Base-by-base conservation (phyloP, 176 grass and related monocot species). In the Metroxylon sagu region DNA sequence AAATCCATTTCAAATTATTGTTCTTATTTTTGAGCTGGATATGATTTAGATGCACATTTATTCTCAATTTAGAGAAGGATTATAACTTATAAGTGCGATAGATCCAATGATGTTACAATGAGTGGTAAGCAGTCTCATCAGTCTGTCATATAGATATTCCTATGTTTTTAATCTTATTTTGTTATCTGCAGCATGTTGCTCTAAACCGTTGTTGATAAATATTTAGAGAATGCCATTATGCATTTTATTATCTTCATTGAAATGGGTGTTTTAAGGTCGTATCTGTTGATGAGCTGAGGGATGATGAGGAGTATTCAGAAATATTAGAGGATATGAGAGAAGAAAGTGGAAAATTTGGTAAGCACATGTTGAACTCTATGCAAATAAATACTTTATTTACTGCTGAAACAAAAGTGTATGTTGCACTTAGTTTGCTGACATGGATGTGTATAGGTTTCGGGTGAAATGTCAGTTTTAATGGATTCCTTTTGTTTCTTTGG, bases 251-350 rank as follows among this genome's bases (percentile, higher is more conserved):
- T 43, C 35, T 43, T 43, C 35, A 43, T 16, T n/a, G 48, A 21
- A 28, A 3, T 52, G 16, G 48, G 12, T 53, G 19, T 29, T 55
- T 16, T 16, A n/a, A 73, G 70, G 59, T 73, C 12, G 59, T 63
- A 15, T 56, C 70, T 16, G 21, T 73, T 3, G 70, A 62, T 73
- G 70, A 73, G 21, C 70, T 73, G 70, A 56, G 59, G 62, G 50
- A 62, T 62, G 70, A 73, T 4, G 50, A 62, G 15, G 70, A 26
- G 48, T 73, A 73, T 53, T 50, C 54, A 73, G 70, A 73, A 62
- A 73, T 73, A 62, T 23, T 73, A 26, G 59, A 73, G 50, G 70
- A 73, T 48, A 73, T 73, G 70, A 73, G 70, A 73, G 70, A 73
- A 52, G 70, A 73, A 62, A 49, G 59, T 35, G 70, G 51, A 16